Base-by-base conservation (phyloP, 2,329 filamentous ascomycete species). In the Aspergillus sp. region DNA sequence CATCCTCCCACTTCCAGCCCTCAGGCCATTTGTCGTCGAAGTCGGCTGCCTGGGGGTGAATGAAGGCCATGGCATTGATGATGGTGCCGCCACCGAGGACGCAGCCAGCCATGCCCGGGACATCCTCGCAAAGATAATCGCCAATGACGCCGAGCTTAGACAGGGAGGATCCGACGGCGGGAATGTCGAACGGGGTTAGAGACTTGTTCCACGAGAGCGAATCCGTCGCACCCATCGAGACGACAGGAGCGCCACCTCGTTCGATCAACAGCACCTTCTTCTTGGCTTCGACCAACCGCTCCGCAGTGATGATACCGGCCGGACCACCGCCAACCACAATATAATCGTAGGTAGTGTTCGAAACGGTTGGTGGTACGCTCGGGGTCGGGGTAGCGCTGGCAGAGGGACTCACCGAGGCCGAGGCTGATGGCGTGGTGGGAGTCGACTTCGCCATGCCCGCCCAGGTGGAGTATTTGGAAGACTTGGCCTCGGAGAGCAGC, bases 21-120 rank as follows among this genome's bases (percentile, higher is more conserved):
- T 71, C 57, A 1, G 87, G 87, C 73, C 88, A 90, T 68, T 87
- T 87, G 67, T 80, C 77, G 66, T 90, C 84, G 77, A 86, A 90
- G 63, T 90, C 87, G 3, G 73, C 65, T 2, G 80, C 74, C 56
- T 84, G 81, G 0, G 87, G 60, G 46, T 62, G 40, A 16, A 62
- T 55, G 44, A 59, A 58, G 5, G 51, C 53, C 50, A 59, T 51
- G 33, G 56, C 56, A 40, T 62, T 62, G 36, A 62, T 38, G 11
- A 54, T 54, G 19, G 55, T 57, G 17, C 58, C 58, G 19, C 57
- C 59, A 26, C 59, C 57, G 8, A 61, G 54, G 22, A 61, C 55
- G 38, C 59, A 61, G 8, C 53, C 59, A 13, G 57, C 59, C 51
- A 54, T 59, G 1, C 58, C 57, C 4, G 50, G 52, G 3, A 58